These are phyloP conservation scores for Boletus coccyginus DNA, from an alignment of 768 basidiomycete genomes.

Conservation along the genomic window DNA sequence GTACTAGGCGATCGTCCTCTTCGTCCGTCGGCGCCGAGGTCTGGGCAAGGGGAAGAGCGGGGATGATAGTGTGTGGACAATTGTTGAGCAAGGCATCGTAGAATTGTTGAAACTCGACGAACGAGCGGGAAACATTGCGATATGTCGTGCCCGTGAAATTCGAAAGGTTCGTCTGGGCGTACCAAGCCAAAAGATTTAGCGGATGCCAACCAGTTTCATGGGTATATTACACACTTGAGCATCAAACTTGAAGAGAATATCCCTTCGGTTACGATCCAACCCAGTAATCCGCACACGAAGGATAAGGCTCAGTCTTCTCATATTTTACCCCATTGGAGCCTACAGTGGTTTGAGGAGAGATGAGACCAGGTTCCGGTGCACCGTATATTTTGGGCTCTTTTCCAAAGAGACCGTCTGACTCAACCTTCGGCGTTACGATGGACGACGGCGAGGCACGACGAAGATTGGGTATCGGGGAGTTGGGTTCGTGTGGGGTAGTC, in stretches of 20 bases:
- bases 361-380: slow-evolving; percentile 77
- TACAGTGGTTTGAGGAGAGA: slow-evolving; percentile 67
- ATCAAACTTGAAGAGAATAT: slow-evolving; percentile 91
- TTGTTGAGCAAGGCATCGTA: slow-evolving; percentile 86
- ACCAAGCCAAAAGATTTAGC: neutral
- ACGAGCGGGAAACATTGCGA: slow-evolving; percentile 92
- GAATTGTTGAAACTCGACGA: slow-evolving; percentile 91
- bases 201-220: neutral
- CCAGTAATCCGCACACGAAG: slow-evolving; percentile 88
- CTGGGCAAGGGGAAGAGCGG: slow-evolving; percentile 93
- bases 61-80: slow-evolving; percentile 95
- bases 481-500: slow-evolving; percentile 71
- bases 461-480: slow-evolving; percentile 70
- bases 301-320: slow-evolving; percentile 79
- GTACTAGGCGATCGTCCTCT: slow-evolving; percentile 95
- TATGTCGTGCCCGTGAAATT: slow-evolving; percentile 89
- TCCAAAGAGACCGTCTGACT: slow-evolving; percentile 61
- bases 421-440: slow-evolving; percentile 48
- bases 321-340: slow-evolving; percentile 67
- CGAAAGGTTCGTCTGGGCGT: slow-evolving; percentile 80
- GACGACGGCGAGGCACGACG: slow-evolving; percentile 55
- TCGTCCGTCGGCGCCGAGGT: slow-evolving; percentile 97
- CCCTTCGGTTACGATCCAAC: slow-evolving; percentile 91
- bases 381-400: slow-evolving; percentile 86
- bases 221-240: slow-evolving; percentile 63